Evolutionary conservation across 768 basidiomycete genomes (phyloP), one percentile per base, ranked within the genome.

Genomic region (Termitomyces sp.): DNA sequence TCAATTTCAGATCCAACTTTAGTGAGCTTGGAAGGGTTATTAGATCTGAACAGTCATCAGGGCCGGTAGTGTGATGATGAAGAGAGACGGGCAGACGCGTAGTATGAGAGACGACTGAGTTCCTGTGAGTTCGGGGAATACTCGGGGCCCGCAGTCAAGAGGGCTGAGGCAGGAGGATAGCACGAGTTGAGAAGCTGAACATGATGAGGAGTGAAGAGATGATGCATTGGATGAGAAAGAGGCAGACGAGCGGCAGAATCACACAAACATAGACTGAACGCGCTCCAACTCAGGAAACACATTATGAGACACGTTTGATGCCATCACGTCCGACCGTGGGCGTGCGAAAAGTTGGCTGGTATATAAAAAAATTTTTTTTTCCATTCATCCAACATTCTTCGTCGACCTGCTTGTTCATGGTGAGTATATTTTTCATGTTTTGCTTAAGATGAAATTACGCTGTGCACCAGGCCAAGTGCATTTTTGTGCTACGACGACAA

Each of bases 121-220:
- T 94, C 92, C 70, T 93, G 92, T 0, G 88, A 79, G 64, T 93
- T 93, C 13, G 92, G 91, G 13, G 81, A 82, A 71, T 85, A 92
- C 56, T 88, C 85, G 50, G 93, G 88, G 36, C 84, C 90, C 22
- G 91, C 80, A 18, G 88, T 84, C 53, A 87, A 75, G 34, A 95
- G 80, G 5, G 85, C 79, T 53, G 92, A 86, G 43, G 85, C 76
- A 8, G 91, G 83, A 16, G 94, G 94, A 69, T 95, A 96, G 71
- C 93, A 95, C 36, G 91, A 85, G 55, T 85, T 84, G 68, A 95
- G 83, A 60, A 94, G 85, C 65, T 86, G 83, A 66, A 93, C 83
- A 76, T 94, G 92, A 75, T 89, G 85, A 61, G 92, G 87, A 56
- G 88, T 87, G 74, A 93, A 91, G 66, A 85, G 72, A 60, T 86